These are phyloP conservation scores for Yamadazyma laniorum DNA, from an alignment of 805 yeast species.

Conservation along the genomic window DNA sequence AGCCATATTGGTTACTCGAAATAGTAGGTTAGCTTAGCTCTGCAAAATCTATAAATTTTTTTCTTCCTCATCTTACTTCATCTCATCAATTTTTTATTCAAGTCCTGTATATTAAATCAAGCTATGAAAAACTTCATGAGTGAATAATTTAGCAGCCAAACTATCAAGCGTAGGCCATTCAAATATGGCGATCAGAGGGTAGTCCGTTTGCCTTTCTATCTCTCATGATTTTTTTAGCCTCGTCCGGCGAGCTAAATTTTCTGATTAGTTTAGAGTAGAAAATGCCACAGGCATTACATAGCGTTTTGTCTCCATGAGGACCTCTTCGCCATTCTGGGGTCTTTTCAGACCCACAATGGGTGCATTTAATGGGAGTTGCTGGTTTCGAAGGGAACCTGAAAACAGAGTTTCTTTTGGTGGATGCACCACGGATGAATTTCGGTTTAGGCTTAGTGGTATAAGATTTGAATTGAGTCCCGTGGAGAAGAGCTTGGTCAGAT, in stretches of 20 bases:
- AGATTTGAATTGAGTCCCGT: not conserved
- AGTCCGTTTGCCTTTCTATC: slow-evolving; percentile 17
- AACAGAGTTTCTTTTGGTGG: not conserved
- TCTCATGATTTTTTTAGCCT: slow-evolving; percentile 37
- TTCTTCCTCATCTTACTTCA: slow-evolving; percentile 2
- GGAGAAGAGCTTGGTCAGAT: not conserved
- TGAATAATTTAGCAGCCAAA: not conserved
- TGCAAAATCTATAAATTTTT: slow-evolving; percentile 4
- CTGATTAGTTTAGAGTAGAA: slow-evolving; percentile 62
- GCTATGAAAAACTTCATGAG: not conserved
- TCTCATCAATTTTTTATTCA: slow-evolving; percentile 7
- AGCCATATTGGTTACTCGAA: slow-evolving; percentile 3
- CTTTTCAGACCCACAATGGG: slow-evolving; percentile 68
- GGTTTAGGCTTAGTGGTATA: not conserved
- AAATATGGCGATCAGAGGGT: slow-evolving; percentile 20
- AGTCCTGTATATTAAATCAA: slow-evolving; percentile 7
- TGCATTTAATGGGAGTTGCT: slow-evolving; percentile 15
- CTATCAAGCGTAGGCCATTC: not conserved
- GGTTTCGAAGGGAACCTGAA: not conserved
- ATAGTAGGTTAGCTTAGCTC: slow-evolving; percentile 1
- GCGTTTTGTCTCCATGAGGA: slow-evolving; percentile 74
- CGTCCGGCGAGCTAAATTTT: slow-evolving; percentile 39
- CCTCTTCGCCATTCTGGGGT: slow-evolving; percentile 96
- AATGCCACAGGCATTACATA: slow-evolving; percentile 92
- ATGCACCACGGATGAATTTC: not conserved